Conservation (phyloP, 768 basidiomycete species). For the Termitomyces bulborhizus region DNA sequence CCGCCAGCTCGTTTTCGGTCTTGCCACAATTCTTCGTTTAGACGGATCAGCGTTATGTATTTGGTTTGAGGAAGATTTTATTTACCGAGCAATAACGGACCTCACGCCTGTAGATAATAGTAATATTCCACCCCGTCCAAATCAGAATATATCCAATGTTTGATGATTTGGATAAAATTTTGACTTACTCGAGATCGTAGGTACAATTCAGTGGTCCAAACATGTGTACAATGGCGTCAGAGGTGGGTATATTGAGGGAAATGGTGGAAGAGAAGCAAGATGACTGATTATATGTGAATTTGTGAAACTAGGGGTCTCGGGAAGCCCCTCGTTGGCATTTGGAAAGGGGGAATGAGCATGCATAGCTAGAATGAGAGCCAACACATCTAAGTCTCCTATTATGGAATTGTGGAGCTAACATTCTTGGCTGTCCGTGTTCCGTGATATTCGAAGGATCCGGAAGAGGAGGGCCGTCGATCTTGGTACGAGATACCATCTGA, state of each 20-base stretch:
- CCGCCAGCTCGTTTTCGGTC: constrained; percentile 1
- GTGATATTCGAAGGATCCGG: not conserved
- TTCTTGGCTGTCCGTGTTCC: not conserved
- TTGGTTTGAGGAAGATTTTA: not conserved
- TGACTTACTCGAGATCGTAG: not conserved
- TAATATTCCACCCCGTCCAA: not conserved
- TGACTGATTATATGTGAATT: not conserved
- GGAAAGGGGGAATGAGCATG: constrained; percentile 1
- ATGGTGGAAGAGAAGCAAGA: not conserved
- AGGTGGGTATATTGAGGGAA: not conserved
- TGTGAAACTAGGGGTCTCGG: not conserved
- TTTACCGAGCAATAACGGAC: constrained; percentile 3
- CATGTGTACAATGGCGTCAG: not conserved
- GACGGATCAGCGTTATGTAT: not conserved
- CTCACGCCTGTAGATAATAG: not conserved
- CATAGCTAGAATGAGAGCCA: not conserved
- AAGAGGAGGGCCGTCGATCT: not conserved
- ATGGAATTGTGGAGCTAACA: not conserved
- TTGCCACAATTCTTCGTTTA: not conserved
- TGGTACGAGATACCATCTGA: not conserved
- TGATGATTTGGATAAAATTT: not conserved
- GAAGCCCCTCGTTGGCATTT: not conserved
- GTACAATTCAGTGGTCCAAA: not conserved
- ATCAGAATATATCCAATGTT: not conserved
- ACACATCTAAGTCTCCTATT: not conserved